Evolutionary conservation across 345 rosid species (phyloP).

Genomic region (Lepidium didymum): DNA sequence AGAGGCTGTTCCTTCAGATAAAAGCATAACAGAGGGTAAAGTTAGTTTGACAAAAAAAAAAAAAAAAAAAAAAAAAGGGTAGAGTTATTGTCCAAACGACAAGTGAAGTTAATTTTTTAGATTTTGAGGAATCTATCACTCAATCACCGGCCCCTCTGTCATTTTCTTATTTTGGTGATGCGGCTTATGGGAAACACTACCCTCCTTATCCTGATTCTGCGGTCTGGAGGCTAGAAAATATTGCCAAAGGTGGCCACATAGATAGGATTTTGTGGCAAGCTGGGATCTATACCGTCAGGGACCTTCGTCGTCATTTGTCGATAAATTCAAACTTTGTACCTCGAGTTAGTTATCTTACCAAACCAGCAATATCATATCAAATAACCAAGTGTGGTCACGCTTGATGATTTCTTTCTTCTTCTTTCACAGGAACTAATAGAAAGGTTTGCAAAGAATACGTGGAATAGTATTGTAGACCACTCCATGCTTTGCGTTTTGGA

Average conservation of each 20-base stretch:
- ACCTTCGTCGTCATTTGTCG: conserved; percentile 22
- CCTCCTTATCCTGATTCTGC: conserved; percentile 44
- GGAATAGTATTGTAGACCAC: conserved; percentile 51
- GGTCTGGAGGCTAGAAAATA: conserved; percentile 51
- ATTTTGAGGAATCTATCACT: too few species aligned
- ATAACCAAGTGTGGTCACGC: neutral
- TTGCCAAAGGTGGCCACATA: conserved; percentile 39
- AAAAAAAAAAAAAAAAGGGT: too few species aligned
- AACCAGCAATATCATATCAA: neutral
- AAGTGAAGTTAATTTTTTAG: conserved; percentile 89
- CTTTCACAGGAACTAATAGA: conserved; percentile 38
- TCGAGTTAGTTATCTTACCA: conserved; percentile 29
- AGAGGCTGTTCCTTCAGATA: conserved; percentile 37
- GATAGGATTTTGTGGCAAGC: conserved; percentile 5
- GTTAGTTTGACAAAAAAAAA: too few species aligned
- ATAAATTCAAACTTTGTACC: conserved; percentile 17
- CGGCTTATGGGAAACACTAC: conserved; percentile 57
- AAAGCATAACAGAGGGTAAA: conserved; percentile 68
- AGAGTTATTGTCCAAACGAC: conserved; percentile 84
- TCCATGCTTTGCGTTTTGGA: conserved; percentile 42
- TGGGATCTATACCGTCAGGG: conserved; percentile 29
- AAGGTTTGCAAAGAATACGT: conserved; percentile 34
- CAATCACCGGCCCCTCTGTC: too few species aligned
- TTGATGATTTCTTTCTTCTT: neutral
- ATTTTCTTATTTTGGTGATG: too few species aligned